phyloP scores from a whole-genome alignment of 164 flowering plant species.

The Chloranthus sessilifolius region DNA sequence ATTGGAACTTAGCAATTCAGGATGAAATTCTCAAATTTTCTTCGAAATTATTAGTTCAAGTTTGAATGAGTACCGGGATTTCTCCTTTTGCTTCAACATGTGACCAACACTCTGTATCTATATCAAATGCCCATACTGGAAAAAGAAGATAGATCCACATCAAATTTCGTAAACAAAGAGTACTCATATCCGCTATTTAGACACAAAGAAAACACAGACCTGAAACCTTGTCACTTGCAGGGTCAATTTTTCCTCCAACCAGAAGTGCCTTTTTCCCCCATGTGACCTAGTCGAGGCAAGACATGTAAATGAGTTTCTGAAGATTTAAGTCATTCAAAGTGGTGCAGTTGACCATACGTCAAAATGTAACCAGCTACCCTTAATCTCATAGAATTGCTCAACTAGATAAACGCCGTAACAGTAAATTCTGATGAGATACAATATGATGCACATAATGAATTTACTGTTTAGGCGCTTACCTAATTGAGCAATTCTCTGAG shows the following conservation, averaged over 20 bases:
- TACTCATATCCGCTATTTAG: neutral
- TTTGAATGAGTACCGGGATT: conserved; percentile 59
- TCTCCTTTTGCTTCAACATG: conserved; percentile 92
- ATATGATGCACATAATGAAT: no score
- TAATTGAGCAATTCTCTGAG: no score
- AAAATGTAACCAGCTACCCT: neutral
- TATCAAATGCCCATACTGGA: conserved; percentile 92
- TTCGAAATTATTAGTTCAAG: conserved; percentile 1
- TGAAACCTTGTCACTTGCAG: conserved; percentile 70
- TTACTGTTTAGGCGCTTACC: no score
- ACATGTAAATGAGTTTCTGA: conserved; percentile 9
- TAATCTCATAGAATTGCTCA: neutral
- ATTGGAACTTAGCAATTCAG: neutral
- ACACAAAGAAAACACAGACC: conserved; percentile 50
- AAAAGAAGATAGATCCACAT: conserved; percentile 7
- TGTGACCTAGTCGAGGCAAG: conserved; percentile 51
- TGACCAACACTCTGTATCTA: conserved; percentile 93
- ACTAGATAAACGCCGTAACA: no score
- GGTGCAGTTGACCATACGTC: neutral
- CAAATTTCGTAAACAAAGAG: neutral
- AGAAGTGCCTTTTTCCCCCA: conserved; percentile 91
- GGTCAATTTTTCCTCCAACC: conserved; percentile 85
- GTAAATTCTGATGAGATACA: no score
- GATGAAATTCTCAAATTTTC: neutral
- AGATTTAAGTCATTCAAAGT: conserved; percentile 3